These are phyloP conservation scores for Chrysoporthe austroafricana DNA, from an alignment of 2,329 filamentous ascomycete genomes.

Conservation along the genomic window DNA sequence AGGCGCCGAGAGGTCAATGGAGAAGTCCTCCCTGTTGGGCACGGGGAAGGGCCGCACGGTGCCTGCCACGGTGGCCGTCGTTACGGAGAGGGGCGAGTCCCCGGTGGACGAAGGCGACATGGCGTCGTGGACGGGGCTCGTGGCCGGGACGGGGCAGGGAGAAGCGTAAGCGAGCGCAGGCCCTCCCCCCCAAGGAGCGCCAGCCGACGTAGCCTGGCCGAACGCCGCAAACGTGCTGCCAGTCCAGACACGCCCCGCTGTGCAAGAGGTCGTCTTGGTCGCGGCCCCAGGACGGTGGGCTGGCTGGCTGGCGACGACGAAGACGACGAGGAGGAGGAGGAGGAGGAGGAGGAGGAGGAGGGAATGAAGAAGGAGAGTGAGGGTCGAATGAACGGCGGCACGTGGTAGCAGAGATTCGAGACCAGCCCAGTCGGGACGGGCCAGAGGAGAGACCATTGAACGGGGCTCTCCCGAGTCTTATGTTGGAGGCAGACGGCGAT, in stretches of 20 bases:
- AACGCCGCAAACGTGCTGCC: background rate
- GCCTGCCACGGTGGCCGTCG: slow-evolving; percentile 40
- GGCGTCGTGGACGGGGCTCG: slow-evolving; percentile 3
- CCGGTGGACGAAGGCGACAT: slow-evolving; percentile 60
- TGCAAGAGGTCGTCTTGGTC: background rate
- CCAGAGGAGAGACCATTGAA: slow-evolving; percentile 14
- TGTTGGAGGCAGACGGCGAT: slow-evolving; percentile 23
- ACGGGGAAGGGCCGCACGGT: slow-evolving; percentile 49
- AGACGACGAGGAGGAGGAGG: too few species aligned
- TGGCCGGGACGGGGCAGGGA: slow-evolving; percentile 36
- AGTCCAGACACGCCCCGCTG: background rate
- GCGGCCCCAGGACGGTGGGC: background rate
- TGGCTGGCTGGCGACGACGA: background rate
- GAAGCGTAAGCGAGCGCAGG: slow-evolving; percentile 26
- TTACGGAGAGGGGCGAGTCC: slow-evolving; percentile 53
- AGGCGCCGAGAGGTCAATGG: slow-evolving; percentile 53
- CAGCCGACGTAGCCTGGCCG: background rate
- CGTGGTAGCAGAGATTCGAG: background rate
- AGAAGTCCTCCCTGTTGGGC: slow-evolving; percentile 51
- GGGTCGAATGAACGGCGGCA: background rate
- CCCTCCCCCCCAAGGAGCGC: background rate
- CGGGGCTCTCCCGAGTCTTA: slow-evolving; percentile 25
- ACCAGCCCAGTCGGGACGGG: slow-evolving; percentile 13
- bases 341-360: too few species aligned
- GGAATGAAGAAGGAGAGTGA: slow-evolving; percentile 8